Evolutionary conservation across 169 alveolate genomes (phyloP), one percentile per base, ranked within the genome.

Genomic region (Plasmodium gonderi): DNA sequence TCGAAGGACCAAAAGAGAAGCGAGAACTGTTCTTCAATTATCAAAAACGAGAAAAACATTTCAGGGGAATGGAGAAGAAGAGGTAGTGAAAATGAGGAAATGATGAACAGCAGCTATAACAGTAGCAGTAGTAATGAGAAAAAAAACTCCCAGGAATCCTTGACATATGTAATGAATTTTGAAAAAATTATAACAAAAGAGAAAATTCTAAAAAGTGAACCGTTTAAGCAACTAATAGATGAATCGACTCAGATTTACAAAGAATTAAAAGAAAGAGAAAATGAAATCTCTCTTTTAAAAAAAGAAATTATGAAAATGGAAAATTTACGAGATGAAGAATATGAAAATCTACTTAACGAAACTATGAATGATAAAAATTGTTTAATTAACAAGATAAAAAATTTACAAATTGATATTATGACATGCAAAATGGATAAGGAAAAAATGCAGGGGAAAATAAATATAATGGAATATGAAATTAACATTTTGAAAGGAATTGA

Each of bases 291-390:
- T 33, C 31, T 85, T 23, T 45, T 85, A 54, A 85, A 85, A 75
- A 85, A 75, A 7, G 92, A 85, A 72, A 38, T 85, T 5, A 4
- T 85, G 45, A 85, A 75, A 60, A 49, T 54, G 45, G 92, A 85
- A 44, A 75, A 74, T 17, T 17, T 20, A 11, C 54, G 67, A n/a
- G 92, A 85, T 85, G 92, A 85, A 33, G 92, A 85, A 74, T 85
- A 49, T 31, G 92, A 85, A 29, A 36, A 54, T 12, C 45, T 85
- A 20, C 65, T 85, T 33, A 85, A 72, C 20, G 78, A 72, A 6
- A 74, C 92, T 0, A 74, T 85, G 29, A 54, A 75, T 67, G 64
- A 75, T 60, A 75, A 74, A 20, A 72, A 75, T 12, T 23, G 44
- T 26, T 54, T 85, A 31, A 36, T 54, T 6, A 51, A 54, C 0